A percentile compares a stretch with the other conserved stretches of the same genome.
Evolutionary conservation across 2,329 filamentous ascomycete species (phyloP).

Genomic region (Verticillium albo-atrum): DNA sequence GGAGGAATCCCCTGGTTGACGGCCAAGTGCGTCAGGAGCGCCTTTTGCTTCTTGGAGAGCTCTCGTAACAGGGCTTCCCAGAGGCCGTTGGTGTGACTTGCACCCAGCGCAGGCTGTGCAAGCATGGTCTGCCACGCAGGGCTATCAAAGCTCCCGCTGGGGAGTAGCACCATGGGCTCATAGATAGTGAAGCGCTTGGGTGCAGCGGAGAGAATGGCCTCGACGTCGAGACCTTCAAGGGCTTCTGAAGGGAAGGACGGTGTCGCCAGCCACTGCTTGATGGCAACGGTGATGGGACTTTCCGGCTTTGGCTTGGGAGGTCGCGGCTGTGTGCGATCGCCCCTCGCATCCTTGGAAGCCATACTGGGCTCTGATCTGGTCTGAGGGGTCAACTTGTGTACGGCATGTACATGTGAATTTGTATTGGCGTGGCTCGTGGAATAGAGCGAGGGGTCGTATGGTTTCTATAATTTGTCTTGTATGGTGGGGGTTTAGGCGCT

Average conservation of each 20-base stretch:
- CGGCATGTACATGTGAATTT: not conserved
- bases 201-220: conserved; percentile 31
- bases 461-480: too few species aligned
- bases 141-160: conserved; percentile 50
- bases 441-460: too few species aligned
- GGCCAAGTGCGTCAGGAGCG: conserved; percentile 50
- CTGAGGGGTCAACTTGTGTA: not conserved
- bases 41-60: conserved; percentile 30
- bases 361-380: not conserved
- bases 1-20: conserved; percentile 59
- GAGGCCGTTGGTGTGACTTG: conserved; percentile 25
- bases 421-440: too few species aligned
- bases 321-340: not conserved
- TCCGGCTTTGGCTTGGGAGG: conserved; percentile 21
- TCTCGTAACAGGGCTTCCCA: conserved; percentile 45
- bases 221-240: conserved; percentile 8
- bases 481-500: too few species aligned
- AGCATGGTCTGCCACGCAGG: conserved; percentile 35
- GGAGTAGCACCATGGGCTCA: conserved; percentile 56
- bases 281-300: conserved; percentile 29
- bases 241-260: conserved; percentile 14
- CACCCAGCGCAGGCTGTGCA: conserved; percentile 9
- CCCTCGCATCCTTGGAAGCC: not conserved
- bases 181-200: conserved; percentile 59
- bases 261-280: conserved; percentile 27